phyloP scores from a whole-genome alignment of 2,329 filamentous ascomycete genomes.

The Anthostomella pinea region DNA sequence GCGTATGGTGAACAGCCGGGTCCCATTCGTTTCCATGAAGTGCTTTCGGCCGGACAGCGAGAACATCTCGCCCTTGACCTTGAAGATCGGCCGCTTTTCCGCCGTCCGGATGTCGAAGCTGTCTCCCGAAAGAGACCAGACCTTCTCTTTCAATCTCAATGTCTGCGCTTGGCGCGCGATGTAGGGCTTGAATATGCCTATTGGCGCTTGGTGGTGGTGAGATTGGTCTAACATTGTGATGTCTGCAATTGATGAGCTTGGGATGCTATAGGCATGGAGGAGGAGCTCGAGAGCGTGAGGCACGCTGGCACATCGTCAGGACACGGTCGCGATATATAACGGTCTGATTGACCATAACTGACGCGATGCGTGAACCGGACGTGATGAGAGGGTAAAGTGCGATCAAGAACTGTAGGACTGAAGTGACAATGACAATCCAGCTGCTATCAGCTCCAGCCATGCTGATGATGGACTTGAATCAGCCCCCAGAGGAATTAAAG shows the following conservation, averaged over 20 bases:
- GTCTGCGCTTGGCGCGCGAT: conserved; percentile 42
- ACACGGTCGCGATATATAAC: too few relatives aligned
- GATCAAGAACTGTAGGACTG: too few relatives aligned
- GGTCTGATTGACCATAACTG: too few relatives aligned
- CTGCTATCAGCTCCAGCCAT: too few relatives aligned
- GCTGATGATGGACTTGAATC: too few relatives aligned
- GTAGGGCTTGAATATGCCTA: conserved; percentile 39
- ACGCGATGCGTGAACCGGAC: too few relatives aligned
- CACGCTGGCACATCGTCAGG: too few relatives aligned
- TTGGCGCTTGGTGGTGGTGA: conserved; percentile 11
- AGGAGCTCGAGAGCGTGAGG: too few relatives aligned
- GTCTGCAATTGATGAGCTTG: conserved; percentile 2
- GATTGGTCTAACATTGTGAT: conserved; percentile 4
- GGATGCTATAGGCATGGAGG: too few relatives aligned
- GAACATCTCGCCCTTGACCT: conserved; percentile 54
- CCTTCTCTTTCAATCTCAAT: conserved; percentile 58
- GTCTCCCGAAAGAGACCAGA: conserved; percentile 60
- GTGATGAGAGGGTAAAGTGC: too few relatives aligned
- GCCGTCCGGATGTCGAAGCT: conserved; percentile 60
- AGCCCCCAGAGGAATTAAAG: too few relatives aligned
- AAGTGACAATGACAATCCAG: too few relatives aligned
- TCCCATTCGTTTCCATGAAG: conserved; percentile 50
- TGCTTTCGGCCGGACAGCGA: conserved; percentile 54
- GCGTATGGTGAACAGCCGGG: conserved; percentile 56
- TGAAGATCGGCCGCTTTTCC: conserved; percentile 52